Base-by-base conservation (phyloP, 169 alveolate species). In the Plasmodium vivax region DNA sequence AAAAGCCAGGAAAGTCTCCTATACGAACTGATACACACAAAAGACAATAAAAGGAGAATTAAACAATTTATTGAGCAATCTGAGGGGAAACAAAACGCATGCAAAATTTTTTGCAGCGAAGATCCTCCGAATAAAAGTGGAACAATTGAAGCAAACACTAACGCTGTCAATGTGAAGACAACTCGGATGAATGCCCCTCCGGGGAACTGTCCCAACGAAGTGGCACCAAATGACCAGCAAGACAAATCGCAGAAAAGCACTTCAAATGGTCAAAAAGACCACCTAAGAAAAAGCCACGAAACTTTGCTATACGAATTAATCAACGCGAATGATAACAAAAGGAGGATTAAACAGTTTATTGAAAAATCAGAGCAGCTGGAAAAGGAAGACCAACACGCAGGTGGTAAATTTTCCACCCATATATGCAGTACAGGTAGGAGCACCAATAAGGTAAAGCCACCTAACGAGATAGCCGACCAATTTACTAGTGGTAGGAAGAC, bases 1-100 rank as follows among this genome's bases (percentile, higher is more conserved):
- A 84, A 71, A 45, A 68, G 92, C 45, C 92, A 84, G 32, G 92
- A 84, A 41, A 62, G 74, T n/a, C 5, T 84, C 41, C 84, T 84
- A 36, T 84, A 84, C 38, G 92, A 73, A 43, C 56, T 84, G n/a
- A 84, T 84, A 38, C 45, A 84, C 47, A 84, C 43, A 41, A 72
- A 84, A 23, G 84, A 32, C 36, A 84, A 84, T 41, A 84, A 45
- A 72, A 84, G 19, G 71, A 43, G n/a, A 84, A 71, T 84, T 12
- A 84, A 84, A 72, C 47, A 41, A 36, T 84, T 84, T 27, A 19
- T 84, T n/a, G 38, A 71, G 34, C n/a, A 71, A 7, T 84, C 92
- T 38, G 47, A 56, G n/a, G 32, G 5, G 38, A 16, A n/a, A 7
- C 43, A 68, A 68, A 68, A 68, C 2, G n/a, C 16, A 68, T 68